These are phyloP conservation scores for Phialocephala sp. DNA, from an alignment of 2,329 filamentous ascomycete species.

Conservation along the genomic window DNA sequence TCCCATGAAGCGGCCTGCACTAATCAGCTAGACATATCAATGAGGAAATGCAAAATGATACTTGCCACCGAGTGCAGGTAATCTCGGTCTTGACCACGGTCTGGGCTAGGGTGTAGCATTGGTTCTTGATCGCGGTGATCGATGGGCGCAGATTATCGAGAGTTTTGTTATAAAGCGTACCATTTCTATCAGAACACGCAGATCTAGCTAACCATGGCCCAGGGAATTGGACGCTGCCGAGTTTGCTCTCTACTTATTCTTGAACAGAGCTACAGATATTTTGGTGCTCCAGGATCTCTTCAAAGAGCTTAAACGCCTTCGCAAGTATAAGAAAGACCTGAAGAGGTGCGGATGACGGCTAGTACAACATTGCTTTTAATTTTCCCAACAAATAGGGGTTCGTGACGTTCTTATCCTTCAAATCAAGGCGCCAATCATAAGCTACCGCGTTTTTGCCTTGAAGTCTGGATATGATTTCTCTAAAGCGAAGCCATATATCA, in stretches of 20 bases:
- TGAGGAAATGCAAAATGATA: slow-evolving; percentile 1
- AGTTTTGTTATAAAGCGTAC: not conserved
- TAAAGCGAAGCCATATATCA: slow-evolving; percentile 30
- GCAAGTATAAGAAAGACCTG: too few species aligned
- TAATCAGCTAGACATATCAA: not conserved
- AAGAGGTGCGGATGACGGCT: too few species aligned
- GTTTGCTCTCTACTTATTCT: too few species aligned
- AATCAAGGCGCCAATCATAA: too few species aligned
- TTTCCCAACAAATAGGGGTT: too few species aligned
- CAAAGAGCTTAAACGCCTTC: too few species aligned
- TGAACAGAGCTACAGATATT: too few species aligned
- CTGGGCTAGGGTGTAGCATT: slow-evolving; percentile 46
- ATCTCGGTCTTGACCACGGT: slow-evolving; percentile 39
- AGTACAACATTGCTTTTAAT: too few species aligned
- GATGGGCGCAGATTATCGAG: not conserved
- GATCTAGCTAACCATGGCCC: not conserved
- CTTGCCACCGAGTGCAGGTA: slow-evolving; percentile 29
- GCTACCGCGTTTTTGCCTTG: not conserved
- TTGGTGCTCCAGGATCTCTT: too few species aligned
- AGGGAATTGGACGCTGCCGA: too few species aligned
- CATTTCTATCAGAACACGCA: not conserved
- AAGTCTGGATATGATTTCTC: slow-evolving; percentile 11
- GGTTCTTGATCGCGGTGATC: slow-evolving; percentile 26
- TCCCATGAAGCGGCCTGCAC: not conserved
- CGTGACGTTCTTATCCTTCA: too few species aligned